Evolutionary conservation across 805 yeast species (phyloP), one percentile per base, ranked within the genome.

Genomic region (Schwanniomyces pseudopolymorphus): DNA sequence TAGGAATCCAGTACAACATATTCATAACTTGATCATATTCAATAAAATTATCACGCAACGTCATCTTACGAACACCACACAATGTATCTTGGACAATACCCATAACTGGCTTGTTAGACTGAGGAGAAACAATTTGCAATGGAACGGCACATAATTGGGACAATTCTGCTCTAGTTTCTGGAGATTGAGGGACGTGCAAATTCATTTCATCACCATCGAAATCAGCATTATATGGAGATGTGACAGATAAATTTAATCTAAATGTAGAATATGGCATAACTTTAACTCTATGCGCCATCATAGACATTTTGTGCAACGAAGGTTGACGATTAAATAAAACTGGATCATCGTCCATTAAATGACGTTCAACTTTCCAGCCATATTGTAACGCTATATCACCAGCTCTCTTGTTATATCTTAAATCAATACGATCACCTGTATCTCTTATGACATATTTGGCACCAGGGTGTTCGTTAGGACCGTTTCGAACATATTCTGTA

Each of bases 131-230:
- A 77, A 94, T 94, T 70, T 94, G 99, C 47, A 91, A 77, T 7
- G 99, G 99, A 44, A 94, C 99, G 4, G 97, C 96, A 72, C 97
- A 90, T 59, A 94, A 81, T 66, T 92, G 94, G 26, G 92, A 85
- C 54, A 94, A 76, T 69, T 94, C 99, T 1, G 99, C 97, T 64
- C 98, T 82, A 0, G 99, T 91, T 68, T 94, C 99, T 54, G 91
- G 96, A 7, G 97, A 87, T 67, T 94, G 99, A 3, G 99, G 99
- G 56, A 92, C 99, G 63, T 94, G 99, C 74, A 94, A 85, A 72
- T 94, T 94, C 99, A 94, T 94, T 74, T 94, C 99, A 71, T 94
- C 99, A 79, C 99, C 99, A 75, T 94, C 99, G 77, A 94, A 94
- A 85, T 94, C 99, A 39, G 99, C 99, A 73, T 94, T 94, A 70